Base-by-base conservation (phyloP, 768 basidiomycete species). In the Rubroboletus satanas region DNA sequence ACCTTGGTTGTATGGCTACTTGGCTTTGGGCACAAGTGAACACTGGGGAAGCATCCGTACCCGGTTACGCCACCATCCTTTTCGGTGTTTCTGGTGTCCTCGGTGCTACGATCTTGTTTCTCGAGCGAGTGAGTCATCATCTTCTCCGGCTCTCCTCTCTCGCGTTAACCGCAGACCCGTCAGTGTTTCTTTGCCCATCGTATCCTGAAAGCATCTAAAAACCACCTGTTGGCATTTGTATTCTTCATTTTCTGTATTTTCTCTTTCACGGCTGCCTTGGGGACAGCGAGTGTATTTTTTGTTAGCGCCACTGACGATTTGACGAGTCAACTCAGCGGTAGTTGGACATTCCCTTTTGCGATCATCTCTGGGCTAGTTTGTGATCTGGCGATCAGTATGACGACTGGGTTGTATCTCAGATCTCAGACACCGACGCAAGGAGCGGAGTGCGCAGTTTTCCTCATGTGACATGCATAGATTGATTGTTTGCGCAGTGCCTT, bases 131-230 rank as follows among this genome's bases (percentile, higher is more conserved):
- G 21, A 49, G 64, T 48, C 23, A 28, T 2, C 5, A 4, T n/a
- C 12, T n/a, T 38, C 28, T 15, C 29, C 18, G 3, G 1, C 6
- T 29, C 38, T 29, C 15, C 36, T 11, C 11, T 35, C 23, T 26
- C 11, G 2, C 15, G 42, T 21, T 52, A 29, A 65, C 50, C 12
- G 5, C 26, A 23, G 38, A 28, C 10, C 7, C 9, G 2, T 0
- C 49, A 66, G 64, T 55, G 48, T 57, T 66, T 66, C 57, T 66
- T 66, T 49, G 38, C 65, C 12, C 37, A 36, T 23, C 62, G 54
- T 17, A 52, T 66, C 37, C 36, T 64, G 33, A 54, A 44, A 55
- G 28, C 48, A 15, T 64, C 62, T 49, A 37, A 57, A 12, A 64
- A 54, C 32, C 55, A 60, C 15, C 2, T 58, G 4, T 43, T 66